Conservation (phyloP, 2,329 filamentous ascomycete species). For the Phialophora chinensis region DNA sequence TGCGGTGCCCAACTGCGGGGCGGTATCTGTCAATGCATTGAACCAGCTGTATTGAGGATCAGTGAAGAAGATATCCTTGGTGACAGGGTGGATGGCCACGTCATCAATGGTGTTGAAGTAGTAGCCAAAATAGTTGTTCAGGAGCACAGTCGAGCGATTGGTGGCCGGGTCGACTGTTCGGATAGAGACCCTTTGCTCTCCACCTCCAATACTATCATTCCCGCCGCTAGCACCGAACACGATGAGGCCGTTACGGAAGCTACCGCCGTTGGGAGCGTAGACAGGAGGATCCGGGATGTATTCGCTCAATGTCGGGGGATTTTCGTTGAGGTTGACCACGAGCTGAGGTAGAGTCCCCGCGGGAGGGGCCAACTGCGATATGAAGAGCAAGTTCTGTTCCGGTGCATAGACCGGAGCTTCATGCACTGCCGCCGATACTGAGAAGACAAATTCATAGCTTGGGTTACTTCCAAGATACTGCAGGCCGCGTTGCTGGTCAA, state of each 20-base stretch:
- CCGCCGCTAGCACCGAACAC: conserved; percentile 50
- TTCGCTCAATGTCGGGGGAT: conserved; percentile 48
- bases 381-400: conserved; percentile 49
- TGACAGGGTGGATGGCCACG: conserved; percentile 47
- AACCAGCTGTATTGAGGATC: conserved; percentile 52
- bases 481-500: conserved; percentile 46
- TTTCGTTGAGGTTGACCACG: conserved; percentile 51
- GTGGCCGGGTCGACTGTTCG: conserved; percentile 54
- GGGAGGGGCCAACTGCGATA: conserved; percentile 48
- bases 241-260: conserved; percentile 48
- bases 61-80: conserved; percentile 58
- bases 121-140: conserved; percentile 57
- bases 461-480: conserved; percentile 48
- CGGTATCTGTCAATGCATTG: conserved; percentile 46
- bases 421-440: conserved; percentile 48
- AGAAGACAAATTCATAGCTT: conserved; percentile 48
- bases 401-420: conserved; percentile 53
- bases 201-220: conserved; percentile 46
- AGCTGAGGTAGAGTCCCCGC: conserved; percentile 48
- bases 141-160: conserved; percentile 48
- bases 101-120: conserved; percentile 55
- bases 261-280: conserved; percentile 53
- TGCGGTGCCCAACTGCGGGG: conserved; percentile 46
- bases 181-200: conserved; percentile 50
- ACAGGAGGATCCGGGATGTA: conserved; percentile 50